phyloP scores from a whole-genome alignment of 345 rosid species.

The Gossypium ekmanianum region DNA sequence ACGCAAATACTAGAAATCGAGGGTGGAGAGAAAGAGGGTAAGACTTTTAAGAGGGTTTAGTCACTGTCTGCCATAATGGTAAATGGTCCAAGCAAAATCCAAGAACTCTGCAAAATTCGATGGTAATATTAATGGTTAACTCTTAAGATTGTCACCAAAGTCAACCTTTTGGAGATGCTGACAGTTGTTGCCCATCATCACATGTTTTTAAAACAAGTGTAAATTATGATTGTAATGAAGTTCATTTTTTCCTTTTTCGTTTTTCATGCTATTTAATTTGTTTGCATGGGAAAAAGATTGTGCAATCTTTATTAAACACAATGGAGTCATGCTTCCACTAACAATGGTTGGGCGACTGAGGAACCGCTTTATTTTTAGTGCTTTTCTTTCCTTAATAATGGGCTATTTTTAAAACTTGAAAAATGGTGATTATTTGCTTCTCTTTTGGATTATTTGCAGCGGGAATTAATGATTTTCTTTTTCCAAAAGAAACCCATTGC shows the following conservation, averaged over 20 bases:
- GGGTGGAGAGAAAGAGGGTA: neutral
- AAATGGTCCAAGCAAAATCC: constrained; percentile 29
- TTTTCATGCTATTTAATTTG: neutral
- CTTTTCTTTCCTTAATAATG: neutral
- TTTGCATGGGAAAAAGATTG: neutral
- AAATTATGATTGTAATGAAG: no score
- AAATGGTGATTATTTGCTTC: constrained; percentile 23
- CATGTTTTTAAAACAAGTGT: neutral
- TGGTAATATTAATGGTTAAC: constrained; percentile 14
- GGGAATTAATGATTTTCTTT: neutral
- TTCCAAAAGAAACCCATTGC: neutral
- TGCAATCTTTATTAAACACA: neutral
- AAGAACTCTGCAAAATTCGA: constrained; percentile 19
- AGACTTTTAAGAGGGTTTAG: neutral
- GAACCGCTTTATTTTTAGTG: constrained; percentile 17
- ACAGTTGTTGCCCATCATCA: constrained; percentile 45
- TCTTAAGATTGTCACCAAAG: constrained; percentile 30
- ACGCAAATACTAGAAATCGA: neutral
- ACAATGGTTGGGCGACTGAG: constrained; percentile 4
- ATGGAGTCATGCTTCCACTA: neutral
- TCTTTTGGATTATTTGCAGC: constrained; percentile 16
- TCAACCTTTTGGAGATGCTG: constrained; percentile 35
- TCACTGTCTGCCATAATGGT: constrained; percentile 32
- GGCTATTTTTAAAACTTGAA: neutral
- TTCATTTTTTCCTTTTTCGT: neutral